Base-by-base conservation (phyloP, 2,329 filamentous ascomycete species). In the Verticillium albo-atrum region DNA sequence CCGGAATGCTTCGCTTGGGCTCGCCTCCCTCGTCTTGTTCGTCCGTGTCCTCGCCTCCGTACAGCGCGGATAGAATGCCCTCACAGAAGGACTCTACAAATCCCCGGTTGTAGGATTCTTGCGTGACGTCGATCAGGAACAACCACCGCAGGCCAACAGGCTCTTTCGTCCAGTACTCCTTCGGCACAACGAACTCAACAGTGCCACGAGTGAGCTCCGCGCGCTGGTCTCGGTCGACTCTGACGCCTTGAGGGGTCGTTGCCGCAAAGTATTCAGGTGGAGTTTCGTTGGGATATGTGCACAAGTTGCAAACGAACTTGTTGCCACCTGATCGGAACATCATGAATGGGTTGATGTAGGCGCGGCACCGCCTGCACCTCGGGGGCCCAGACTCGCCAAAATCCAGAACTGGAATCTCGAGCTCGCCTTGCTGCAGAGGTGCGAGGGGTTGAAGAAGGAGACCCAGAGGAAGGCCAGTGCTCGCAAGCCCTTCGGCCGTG, bases 291-390 rank as follows among this genome's bases (percentile, higher is more conserved):
- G 95, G 92, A 72, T 98, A 96, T 25, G 90, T 95, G 78, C 95
- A 99, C 77, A 99, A 91, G 71, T 99, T 99, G 79, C 95, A 99
- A 57, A 97, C 92, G 72, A 97, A 96, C 72, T 96, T 97, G 77
- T 94, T 97, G 60, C 95, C 95, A 37, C 94, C 94, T 17, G 90
- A 89, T 61, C 90, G 86, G 82, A 99, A 99, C 71, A 93, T 90
- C 95, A 99, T 98, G 72, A 99, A 99, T 2, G 95, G 95, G 71
- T 99, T 99, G 77, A 99, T 96, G 76, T 99, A 99, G 15, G 94
- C 90, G 71, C 95, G 85, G 79, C 95, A 99, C 76, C 95, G 84
- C 68, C 91, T 87, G 75, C 95, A 99, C 72, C 95, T 86, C 25
- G 95, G 95, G 47, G 95, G 95, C 0, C 95, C 95, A 42, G 79